Percentiles rank a stretch among this genome's conserved stretches.
Conservation (phyloP, 495 filamentous ascomycete genomes). For the Penicillium argentinense region DNA sequence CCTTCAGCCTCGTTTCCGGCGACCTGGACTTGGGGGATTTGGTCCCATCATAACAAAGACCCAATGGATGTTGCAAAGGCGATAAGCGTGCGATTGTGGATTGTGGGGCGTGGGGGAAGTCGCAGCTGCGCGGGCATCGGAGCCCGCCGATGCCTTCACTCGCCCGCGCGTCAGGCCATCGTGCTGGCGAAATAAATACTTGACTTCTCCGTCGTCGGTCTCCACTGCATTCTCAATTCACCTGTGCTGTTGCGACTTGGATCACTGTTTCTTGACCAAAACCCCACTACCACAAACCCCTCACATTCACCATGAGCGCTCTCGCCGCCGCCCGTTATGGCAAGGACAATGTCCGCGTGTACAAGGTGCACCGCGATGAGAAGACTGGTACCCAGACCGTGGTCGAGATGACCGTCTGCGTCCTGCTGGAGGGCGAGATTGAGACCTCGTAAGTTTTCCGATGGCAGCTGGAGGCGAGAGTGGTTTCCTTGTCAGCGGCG, state of each 20-base stretch:
- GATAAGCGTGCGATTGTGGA: background rate
- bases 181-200: constrained; percentile 19
- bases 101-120: background rate
- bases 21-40: no score
- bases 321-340: constrained; percentile 80
- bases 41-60: no score
- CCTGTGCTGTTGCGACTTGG: no score
- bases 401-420: constrained; percentile 92
- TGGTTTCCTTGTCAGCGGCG: constrained; percentile 7
- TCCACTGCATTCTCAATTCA: background rate
- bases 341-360: constrained; percentile 98
- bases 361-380: constrained; percentile 83
- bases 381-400: constrained; percentile 77
- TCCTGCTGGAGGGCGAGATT: constrained; percentile 86
- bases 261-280: no score
- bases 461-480: background rate
- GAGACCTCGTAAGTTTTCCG: constrained; percentile 67
- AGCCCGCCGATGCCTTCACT: constrained; percentile 40
- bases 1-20: no score
- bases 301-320: constrained; percentile 30
- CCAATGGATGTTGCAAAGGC: no score
- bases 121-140: constrained; percentile 40
- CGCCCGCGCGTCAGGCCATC: constrained; percentile 18
- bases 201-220: background rate
- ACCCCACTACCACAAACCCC: background rate